Base-by-base conservation (phyloP, 2,329 filamentous ascomycete species). In the Stachybotrys chartarum region DNA sequence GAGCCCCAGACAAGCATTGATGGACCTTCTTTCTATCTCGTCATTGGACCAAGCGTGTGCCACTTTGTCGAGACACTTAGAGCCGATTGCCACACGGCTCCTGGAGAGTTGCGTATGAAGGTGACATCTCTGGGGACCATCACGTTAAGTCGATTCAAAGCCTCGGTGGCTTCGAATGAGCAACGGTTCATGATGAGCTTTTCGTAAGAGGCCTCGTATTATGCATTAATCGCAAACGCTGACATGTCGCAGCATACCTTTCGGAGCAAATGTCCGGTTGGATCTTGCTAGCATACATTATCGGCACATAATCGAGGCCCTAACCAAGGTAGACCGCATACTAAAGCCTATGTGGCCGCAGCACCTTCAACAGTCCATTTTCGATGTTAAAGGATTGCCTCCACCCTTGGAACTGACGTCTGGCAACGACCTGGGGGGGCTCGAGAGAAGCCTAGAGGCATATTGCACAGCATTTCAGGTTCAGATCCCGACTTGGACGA, bases 341-440 rank as follows among this genome's bases (percentile, higher is more conserved):
- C 66, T 84, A 49, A 83, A 82, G 62, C 81, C 81, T 0, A 78
- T 78, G 56, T 84, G 81, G 81, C 81, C 81, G 10, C 76, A 80
- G 53, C 71, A 79, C 44, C 75, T 81, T 66, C 81, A 82, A 59
- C 75, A 76, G 42, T 70, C 71, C 46, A 75, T 82, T 5, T 83
- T 83, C 59, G 74, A 75, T 52, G 73, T 83, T 53, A 73, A 75
- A 47, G 79, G 79, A 7, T 73, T 82, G 14, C 74, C 78, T 7
- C 75, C 79, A 11, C 77, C 78, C 7, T 74, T 81, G 54, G 77
- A 80, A 55, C 66, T 83, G 31, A 79, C 80, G 1, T 76, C 78
- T 7, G 78, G 79, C 8, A 80, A 82, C 55, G 76, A 79, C 58
- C 77, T 80, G 59, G 80, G 81, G 2, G 78, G 80, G 2, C 72